Evolutionary conservation across 192 early-diverging fungal genomes (phyloP), one percentile per base, ranked within the genome.

Genomic region (Diversispora epigaea): DNA sequence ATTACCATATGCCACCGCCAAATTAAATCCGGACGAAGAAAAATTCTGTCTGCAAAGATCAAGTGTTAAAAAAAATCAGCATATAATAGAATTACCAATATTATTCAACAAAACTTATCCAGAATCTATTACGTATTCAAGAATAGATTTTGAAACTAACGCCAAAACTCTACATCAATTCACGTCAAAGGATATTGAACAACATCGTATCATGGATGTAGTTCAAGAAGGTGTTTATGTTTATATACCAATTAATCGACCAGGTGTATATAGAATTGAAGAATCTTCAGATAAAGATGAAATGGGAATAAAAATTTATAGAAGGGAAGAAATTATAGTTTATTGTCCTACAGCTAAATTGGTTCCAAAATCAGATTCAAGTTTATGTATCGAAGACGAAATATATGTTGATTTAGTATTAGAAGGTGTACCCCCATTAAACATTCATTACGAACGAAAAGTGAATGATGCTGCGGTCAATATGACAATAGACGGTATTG

Each of bases 71-170:
- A 63, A 73, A 73, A 71, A 14, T 32, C 25, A 32, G n/a, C 49
- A 75, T 6, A 22, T 50, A n/a, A 22, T 73, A 10, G 77, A 76
- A 32, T 19, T 79, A 62, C 81, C 79, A 15, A 72, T 85, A 32
- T 60, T 80, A 21, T 68, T 85, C 21, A 82, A 83, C 65, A 83
- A 83, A 55, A 81, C 84, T 0, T 76, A 77, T 4, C 84, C 84
- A 46, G 54, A 62, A 21, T 67, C 19, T 15, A 56, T 85, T 17
- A 44, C 47, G 3, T 19, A 81, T 32, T 75, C 77, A 21, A 77
- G 63, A 25, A 54, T 75, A 43, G 79, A 85, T 67, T 73, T 80
- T 25, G 84, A 80, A 21, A 77, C 75, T 12, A 71, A 68, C 25
- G 44, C 39, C 1, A 54, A 57, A 9, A 76, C 56, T 21, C 14